Conservation (phyloP, 139 green algal species). For the Chlamydomonas sp. region DNA sequence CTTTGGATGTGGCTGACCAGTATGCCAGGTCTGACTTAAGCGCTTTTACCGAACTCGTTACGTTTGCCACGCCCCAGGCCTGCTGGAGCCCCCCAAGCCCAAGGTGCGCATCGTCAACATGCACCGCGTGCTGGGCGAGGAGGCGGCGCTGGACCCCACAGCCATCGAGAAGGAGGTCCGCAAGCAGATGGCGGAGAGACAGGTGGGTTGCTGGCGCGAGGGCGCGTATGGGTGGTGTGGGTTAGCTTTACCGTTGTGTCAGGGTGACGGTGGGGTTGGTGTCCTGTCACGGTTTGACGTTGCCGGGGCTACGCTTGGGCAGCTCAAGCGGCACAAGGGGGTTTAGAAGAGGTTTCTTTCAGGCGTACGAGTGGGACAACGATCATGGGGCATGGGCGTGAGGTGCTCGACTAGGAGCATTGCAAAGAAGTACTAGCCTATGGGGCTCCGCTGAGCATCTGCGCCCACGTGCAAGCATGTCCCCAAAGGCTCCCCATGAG, state of each 20-base stretch:
- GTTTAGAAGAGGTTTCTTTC: too few relatives aligned
- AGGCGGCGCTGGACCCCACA: conserved; percentile 92
- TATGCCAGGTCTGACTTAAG: not conserved
- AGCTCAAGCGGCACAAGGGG: too few relatives aligned
- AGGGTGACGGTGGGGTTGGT: not conserved
- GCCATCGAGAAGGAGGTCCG: conserved; percentile 90
- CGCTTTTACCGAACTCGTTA: not conserved
- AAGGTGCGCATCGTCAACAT: conserved; percentile 99
- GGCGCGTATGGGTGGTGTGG: not conserved
- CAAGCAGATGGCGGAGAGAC: conserved; percentile 84
- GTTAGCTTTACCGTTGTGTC: not conserved
- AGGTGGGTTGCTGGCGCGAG: conserved; percentile 26
- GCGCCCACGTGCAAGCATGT: too few relatives aligned
- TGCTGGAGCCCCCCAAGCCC: conserved; percentile 95
- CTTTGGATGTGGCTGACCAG: not conserved
- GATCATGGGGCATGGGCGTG: too few relatives aligned
- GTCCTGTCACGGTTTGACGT: not conserved
- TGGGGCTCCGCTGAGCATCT: too few relatives aligned
- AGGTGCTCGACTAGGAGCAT: too few relatives aligned
- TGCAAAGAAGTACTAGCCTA: too few relatives aligned
- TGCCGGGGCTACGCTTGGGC: not conserved
- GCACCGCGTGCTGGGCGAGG: conserved; percentile 91
- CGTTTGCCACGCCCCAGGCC: conserved; percentile 53
- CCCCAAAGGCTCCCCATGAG: too few relatives aligned
- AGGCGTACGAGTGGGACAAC: too few relatives aligned